These are phyloP conservation scores for Melocanna baccifera DNA, from an alignment of 176 grass and related monocot genomes.

Conservation along the genomic window DNA sequence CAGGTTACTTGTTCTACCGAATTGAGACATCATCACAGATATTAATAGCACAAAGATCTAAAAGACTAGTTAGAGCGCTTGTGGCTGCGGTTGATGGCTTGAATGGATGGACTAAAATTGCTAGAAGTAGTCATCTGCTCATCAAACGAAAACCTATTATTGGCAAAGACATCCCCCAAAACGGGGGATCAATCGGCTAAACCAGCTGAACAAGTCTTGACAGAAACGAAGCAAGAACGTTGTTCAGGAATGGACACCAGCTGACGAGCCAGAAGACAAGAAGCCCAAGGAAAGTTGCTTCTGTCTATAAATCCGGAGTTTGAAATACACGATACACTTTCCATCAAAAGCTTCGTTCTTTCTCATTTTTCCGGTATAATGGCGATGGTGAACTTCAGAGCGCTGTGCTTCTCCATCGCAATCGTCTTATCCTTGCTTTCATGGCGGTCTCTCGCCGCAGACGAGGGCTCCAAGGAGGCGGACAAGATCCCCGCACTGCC, in stretches of 20 bases:
- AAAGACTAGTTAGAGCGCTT: neutral
- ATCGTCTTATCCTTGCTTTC: conserved; percentile 25
- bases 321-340: neutral
- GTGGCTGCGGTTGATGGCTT: no score
- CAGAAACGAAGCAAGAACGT: neutral
- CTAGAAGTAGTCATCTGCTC: neutral
- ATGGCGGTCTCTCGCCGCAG: neutral
- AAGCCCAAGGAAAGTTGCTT: neutral
- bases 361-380: neutral
- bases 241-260: neutral
- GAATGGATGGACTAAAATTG: neutral
- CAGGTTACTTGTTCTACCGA: neutral
- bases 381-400: conserved; percentile 9
- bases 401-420: conserved; percentile 29
- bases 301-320: conserved; percentile 20
- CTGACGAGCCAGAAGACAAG: conserved; percentile 3
- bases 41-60: neutral
- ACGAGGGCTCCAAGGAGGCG: conserved; percentile 34
- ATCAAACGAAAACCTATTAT: conserved; percentile 19
- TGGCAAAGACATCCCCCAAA: neutral
- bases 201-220: neutral
- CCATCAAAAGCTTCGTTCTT: neutral
- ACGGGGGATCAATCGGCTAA: neutral
- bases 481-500: conserved; percentile 54
- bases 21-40: neutral